Evolutionary conservation across 345 rosid species (phyloP), one percentile per base, ranked within the genome.

Genomic region (Hibiscus trionum): DNA sequence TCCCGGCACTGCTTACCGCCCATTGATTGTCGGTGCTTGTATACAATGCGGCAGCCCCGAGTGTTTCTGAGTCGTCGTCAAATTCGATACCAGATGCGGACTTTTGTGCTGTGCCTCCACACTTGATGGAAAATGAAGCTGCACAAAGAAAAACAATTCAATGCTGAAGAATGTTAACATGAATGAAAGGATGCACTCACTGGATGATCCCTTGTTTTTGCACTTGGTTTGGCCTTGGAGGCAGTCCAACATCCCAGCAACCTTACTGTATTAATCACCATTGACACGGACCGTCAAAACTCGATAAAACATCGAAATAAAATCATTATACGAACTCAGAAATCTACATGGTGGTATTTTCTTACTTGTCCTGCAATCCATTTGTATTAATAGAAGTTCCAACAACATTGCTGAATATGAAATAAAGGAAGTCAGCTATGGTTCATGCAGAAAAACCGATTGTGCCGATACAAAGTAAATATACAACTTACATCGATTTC

Each of bases 121-220:
- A 82, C 55, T 85, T 83, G 82, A 87, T 66, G 17, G 87, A 75
- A 75, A 87, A 82, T 37, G 88, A 80, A 75, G 86, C 87, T 85
- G 85, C 77, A 75, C 33, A 12, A 11, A 11, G 16, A 37, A 37
- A 37, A 42, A 42, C 46, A 9, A 42, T 9, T 42, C 46, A 8
- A 42, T 42, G 46, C 11, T 42, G 46, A 37, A 37, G 9, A 37
- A 37, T 37, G 42, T 37, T 37, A 37, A 37, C 2, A 10, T 42
- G 11, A 42, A 64, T 52, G 12, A 46, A 71, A 57, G 49, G 44
- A 50, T 66, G 33, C 27, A 77, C 88, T 82, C 69, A 83, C 90
- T 58, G 70, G 83, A 73, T 44, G 75, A 78, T n/a, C 75, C 59
- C 74, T 80, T 82, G 66, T 74, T 73, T 73, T 73, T 11, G 70